Conservation (phyloP, 148 eudicot species). For the Vaccinium corymbosum region DNA sequence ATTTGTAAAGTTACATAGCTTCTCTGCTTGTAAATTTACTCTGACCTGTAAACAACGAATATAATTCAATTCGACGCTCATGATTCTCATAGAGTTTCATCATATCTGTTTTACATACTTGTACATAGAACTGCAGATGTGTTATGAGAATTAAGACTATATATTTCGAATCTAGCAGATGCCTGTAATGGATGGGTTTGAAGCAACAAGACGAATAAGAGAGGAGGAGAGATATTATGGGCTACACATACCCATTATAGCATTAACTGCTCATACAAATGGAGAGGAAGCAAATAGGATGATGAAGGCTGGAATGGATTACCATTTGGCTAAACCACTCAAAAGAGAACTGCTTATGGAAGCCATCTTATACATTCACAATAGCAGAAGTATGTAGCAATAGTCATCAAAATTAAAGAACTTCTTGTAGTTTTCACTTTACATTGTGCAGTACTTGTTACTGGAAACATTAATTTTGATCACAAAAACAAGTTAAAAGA, state of each 20-base stretch:
- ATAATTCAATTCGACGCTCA: background rate
- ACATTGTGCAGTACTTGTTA: background rate
- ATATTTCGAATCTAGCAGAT: slow-evolving; percentile 36
- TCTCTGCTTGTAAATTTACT: too few relatives aligned
- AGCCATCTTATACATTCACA: slow-evolving; percentile 20
- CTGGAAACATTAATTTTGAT: too few relatives aligned
- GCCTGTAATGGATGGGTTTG: slow-evolving; percentile 70
- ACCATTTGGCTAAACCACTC: slow-evolving; percentile 56
- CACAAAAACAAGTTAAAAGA: too few relatives aligned
- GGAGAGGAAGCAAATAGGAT: slow-evolving; percentile 44
- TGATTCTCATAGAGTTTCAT: background rate
- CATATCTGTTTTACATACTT: background rate
- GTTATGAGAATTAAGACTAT: too few relatives aligned
- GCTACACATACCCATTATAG: slow-evolving; percentile 59
- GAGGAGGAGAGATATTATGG: slow-evolving; percentile 50
- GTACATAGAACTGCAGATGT: background rate
- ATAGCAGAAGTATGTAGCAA: background rate
- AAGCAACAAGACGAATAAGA: slow-evolving; percentile 59
- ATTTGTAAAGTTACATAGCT: too few relatives aligned
- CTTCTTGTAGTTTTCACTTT: background rate
- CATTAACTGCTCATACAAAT: slow-evolving; percentile 55
- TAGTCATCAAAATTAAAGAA: background rate
- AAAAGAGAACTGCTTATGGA: slow-evolving; percentile 35
- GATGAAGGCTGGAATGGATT: slow-evolving; percentile 54
- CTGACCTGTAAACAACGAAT: too few relatives aligned